These are phyloP conservation scores for Barnettozyma pratensis DNA, from an alignment of 805 yeast genomes.

Conservation along the genomic window DNA sequence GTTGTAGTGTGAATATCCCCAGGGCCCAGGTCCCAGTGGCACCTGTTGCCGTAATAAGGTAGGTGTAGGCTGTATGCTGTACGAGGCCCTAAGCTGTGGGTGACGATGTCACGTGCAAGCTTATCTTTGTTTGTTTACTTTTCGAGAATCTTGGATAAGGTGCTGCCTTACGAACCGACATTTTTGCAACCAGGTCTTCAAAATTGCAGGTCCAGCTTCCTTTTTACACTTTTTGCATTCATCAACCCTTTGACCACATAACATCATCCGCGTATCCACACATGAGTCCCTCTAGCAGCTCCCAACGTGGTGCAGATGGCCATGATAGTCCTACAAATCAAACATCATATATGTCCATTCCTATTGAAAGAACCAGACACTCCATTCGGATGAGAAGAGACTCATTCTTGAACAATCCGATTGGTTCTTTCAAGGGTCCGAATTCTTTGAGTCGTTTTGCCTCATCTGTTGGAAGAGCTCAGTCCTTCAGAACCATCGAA, in stretches of 20 bases:
- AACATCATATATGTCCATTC: slow-evolving; percentile 14
- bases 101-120: no score
- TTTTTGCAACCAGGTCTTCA: not conserved
- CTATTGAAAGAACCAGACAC: slow-evolving; percentile 17
- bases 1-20: no score
- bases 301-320: not conserved
- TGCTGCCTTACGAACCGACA: not conserved
- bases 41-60: no score
- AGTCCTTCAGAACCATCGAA: slow-evolving; percentile 58
- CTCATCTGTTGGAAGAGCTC: slow-evolving; percentile 73
- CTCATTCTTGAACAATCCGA: slow-evolving; percentile 38
- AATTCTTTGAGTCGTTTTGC: slow-evolving; percentile 78
- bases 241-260: no score
- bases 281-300: no score
- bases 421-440: slow-evolving; percentile 57
- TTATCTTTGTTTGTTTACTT: not conserved
- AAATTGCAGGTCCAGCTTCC: no score
- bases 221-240: no score
- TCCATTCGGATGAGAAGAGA: slow-evolving; percentile 28
- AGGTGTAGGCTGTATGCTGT: no score
- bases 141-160: not conserved
- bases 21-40: no score
- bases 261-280: no score
- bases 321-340: not conserved
- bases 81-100: no score